phyloP scores from a whole-genome alignment of 1,284 basidiomycete species.

The Trichosporon coremiiforme region DNA sequence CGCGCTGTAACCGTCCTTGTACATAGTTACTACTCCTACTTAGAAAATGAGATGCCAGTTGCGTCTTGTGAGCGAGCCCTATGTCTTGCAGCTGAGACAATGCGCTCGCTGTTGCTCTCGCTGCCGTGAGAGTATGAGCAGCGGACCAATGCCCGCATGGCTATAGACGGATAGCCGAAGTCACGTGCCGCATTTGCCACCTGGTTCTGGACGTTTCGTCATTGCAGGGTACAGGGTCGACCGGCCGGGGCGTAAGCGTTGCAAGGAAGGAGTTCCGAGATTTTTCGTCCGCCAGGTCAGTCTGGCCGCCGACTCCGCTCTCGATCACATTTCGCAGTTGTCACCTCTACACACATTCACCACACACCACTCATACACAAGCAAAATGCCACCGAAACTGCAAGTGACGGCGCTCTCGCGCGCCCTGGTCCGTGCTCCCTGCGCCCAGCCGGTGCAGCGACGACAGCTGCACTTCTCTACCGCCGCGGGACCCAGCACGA shows the following conservation, averaged over 20 bases:
- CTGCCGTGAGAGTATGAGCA: too few species aligned
- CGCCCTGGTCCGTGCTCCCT: not conserved
- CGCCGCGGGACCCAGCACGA: not conserved
- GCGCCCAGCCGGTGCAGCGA: not conserved
- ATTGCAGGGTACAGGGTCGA: not conserved
- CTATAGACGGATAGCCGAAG: conserved; percentile 5
- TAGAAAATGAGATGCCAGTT: not conserved
- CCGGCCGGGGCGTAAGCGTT: too few species aligned
- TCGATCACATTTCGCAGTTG: conserved; percentile 1
- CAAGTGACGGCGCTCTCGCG: not conserved
- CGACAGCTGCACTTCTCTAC: not conserved
- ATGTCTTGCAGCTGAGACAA: too few species aligned
- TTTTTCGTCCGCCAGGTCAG: not conserved
- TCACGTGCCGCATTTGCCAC: conserved; percentile 1
- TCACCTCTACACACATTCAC: not conserved
- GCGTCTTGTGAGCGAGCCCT: too few species aligned
- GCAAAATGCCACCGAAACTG: not conserved
- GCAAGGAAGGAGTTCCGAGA: not conserved
- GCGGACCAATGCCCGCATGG: not conserved
- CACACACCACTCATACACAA: not conserved
- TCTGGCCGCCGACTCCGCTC: not conserved
- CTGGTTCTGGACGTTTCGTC: conserved; percentile 18
- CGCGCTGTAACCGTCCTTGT: conserved; percentile 21
- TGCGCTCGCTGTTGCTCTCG: too few species aligned
- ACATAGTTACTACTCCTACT: not conserved